phyloP scores from a whole-genome alignment of 139 green algal genomes.

The Desmodesmus armatus region DNA sequence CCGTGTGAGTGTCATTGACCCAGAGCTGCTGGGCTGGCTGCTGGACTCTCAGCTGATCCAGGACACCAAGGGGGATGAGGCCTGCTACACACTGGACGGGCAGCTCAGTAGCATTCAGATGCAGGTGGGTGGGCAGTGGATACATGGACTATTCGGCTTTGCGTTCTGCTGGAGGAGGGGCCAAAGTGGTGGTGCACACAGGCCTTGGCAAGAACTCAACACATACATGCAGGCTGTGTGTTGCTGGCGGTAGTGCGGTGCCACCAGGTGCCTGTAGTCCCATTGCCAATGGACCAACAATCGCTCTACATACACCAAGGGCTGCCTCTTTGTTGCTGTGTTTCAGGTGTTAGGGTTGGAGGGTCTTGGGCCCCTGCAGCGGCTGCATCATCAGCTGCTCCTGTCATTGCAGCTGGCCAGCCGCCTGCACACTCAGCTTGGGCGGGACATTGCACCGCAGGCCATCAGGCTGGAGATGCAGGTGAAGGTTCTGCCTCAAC shows the following conservation, averaged over 20 bases:
- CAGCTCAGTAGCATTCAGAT: neutral
- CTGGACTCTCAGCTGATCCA: slow-evolving; percentile 64
- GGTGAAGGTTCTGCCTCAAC: slow-evolving; percentile 15
- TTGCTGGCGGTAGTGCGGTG: too few species aligned
- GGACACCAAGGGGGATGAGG: slow-evolving; percentile 51
- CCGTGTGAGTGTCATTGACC: slow-evolving; percentile 2
- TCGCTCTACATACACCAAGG: too few species aligned
- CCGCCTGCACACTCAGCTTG: slow-evolving; percentile 7
- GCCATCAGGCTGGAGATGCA: slow-evolving; percentile 33
- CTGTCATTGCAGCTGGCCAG: neutral
- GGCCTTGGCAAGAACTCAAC: too few species aligned
- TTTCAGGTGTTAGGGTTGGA: too few species aligned
- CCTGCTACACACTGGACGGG: slow-evolving; percentile 38
- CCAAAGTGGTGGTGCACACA: too few species aligned
- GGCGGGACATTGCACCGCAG: neutral
- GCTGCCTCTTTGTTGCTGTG: too few species aligned
- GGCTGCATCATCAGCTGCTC: slow-evolving; percentile 33
- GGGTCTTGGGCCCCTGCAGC: slow-evolving; percentile 12
- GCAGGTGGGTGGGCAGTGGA: too few species aligned
- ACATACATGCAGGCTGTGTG: too few species aligned
- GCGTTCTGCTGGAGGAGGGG: too few species aligned
- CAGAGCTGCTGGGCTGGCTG: slow-evolving; percentile 29
- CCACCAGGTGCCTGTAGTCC: too few species aligned
- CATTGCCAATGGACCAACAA: too few species aligned
- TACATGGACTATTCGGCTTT: too few species aligned